Base-by-base conservation (phyloP, 139 green algal species). In the Tetradesmus obliquus region DNA sequence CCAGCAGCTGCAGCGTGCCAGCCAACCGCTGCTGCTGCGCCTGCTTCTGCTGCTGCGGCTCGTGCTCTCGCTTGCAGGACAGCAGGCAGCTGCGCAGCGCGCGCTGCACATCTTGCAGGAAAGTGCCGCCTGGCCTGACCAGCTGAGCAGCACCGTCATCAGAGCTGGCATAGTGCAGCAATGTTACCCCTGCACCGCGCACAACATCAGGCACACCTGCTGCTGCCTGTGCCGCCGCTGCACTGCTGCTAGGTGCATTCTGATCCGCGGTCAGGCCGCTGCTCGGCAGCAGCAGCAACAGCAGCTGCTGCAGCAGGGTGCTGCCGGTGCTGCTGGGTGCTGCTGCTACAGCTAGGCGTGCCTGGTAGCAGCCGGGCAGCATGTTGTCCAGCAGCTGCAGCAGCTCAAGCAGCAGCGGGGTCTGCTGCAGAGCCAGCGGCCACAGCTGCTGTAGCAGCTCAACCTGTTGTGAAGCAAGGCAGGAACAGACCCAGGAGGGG, bases 381-480 rank as follows among this genome's bases (percentile, higher is more conserved):
- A 95, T 53, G 91, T 95, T 95, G 69, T 74, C 93, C 3, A 95
- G 58, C 82, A 94, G 89, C 15, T 90, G 88, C 20, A 95, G 88
- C 87, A 94, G 83, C 93, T 96, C 94, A 58, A 95, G 94, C 76
- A 96, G 86, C 51, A 94, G 90, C 6, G 92, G 85, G 19, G 60
- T 76, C 3, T 87, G 88, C 20, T 60, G 62, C 24, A 87, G 32
- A 3, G 57, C 88, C 3, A 79, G 13, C 9, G 88, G 88, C 88
- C 88, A 91, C 24, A 91, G 55, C 58, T 60, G 55, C 88, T 79
- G 55, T 6, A 87, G 6, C 22, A 81, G n/a, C 22, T 90, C 86
- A 22, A 84, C 71, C 86, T 90, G 69, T 53, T 76, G 13, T 3
- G 4, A 22, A 84, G 53, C 53, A 83, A 45, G 1, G 54, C 24